Evolutionary conservation across 495 filamentous ascomycete genomes (phyloP).

Genomic region (Talaromyces stipitatus): DNA sequence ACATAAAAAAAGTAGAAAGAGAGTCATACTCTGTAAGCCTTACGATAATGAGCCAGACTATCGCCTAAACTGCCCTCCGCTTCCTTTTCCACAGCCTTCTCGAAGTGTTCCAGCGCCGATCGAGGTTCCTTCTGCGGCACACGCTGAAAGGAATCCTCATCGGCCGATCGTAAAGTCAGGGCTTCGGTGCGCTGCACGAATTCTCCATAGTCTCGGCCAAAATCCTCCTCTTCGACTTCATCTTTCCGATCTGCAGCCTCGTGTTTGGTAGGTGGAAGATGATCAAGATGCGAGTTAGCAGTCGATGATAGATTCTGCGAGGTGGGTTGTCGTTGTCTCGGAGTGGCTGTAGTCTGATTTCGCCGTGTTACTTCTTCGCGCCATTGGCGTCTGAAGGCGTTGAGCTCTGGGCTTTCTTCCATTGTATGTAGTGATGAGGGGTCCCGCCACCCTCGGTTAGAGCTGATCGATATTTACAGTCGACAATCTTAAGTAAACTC

Average conservation of each 20-base stretch:
- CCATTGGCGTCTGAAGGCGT: conserved; percentile 77
- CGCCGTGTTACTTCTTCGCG: conserved; percentile 66
- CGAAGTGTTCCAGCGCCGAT: conserved; percentile 88
- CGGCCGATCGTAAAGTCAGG: conserved; percentile 20
- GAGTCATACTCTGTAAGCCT: conserved; percentile 67
- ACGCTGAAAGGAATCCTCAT: conserved; percentile 25
- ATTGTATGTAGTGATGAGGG: conserved; percentile 23
- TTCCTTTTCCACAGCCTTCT: conserved; percentile 85
- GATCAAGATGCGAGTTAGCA: conserved; percentile 15
- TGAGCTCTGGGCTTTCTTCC: conserved; percentile 64
- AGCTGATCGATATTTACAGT: background rate
- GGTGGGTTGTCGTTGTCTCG: conserved; percentile 14
- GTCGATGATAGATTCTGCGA: conserved; percentile 16
- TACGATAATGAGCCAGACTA: conserved; percentile 80
- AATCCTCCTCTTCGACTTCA: conserved; percentile 29
- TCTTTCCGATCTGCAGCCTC: conserved; percentile 30
- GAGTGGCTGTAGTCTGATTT: conserved; percentile 18
- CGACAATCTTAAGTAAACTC: background rate
- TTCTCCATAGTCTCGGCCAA: conserved; percentile 32
- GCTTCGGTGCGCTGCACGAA: conserved; percentile 32
- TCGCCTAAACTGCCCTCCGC: conserved; percentile 78
- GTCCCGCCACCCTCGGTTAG: background rate
- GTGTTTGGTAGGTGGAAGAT: conserved; percentile 27
- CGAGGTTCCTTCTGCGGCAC: conserved; percentile 44
- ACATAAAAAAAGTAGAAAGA: background rate